Base-by-base conservation (phyloP, 2,329 filamentous ascomycete species). In the Sporothrix brasiliensis region DNA sequence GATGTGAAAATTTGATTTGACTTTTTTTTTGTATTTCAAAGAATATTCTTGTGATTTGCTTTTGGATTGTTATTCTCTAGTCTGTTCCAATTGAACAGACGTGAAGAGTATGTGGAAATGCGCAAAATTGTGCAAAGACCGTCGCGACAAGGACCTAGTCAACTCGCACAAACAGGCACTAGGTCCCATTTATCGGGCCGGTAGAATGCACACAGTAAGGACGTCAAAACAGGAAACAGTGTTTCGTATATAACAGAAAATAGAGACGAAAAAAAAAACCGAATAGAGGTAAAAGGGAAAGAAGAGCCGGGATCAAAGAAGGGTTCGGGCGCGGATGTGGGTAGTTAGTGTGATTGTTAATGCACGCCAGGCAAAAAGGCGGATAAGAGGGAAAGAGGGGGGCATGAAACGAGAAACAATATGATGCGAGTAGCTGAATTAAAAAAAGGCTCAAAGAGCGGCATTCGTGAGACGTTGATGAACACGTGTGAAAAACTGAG, bases 211-310 rank as follows among this genome's bases (percentile, higher is more conserved):
- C 44, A 67, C 6, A 56, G 50, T 68, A 54, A 53, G 56, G 58
- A 56, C 69, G 41, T 34, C 21, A 68, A 56, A 70, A 30, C 30
- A 53, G 30, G 56, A 61, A 49, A 61, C 39, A 68, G 52, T 24
- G 54, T 67, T 49, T 54, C 44, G 24, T 58, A 67, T 47, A 56
- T 16, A 71, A 68, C n/a, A 52, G 30, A 66, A 24, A 58, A 34
- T n/a, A 34, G 34, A n/a, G 44, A 56, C 44, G 67, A 24, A 13
- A 14, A 16, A 44, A 13, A 16, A 44, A 13, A n/a, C n/a, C 16
- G 39, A 14, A 54, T n/a, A 19, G 44, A n/a, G 24, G 50, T 7
- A 39, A n/a, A 34, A 44, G 14, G 53, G 24, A 68, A 61, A 61
- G 13, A n/a, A 27, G 58, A 63, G 47, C 24, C 39, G 21, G 24